Conservation (phyloP, 2,329 filamentous ascomycete genomes). For the Fusarium tjaetaba region DNA sequence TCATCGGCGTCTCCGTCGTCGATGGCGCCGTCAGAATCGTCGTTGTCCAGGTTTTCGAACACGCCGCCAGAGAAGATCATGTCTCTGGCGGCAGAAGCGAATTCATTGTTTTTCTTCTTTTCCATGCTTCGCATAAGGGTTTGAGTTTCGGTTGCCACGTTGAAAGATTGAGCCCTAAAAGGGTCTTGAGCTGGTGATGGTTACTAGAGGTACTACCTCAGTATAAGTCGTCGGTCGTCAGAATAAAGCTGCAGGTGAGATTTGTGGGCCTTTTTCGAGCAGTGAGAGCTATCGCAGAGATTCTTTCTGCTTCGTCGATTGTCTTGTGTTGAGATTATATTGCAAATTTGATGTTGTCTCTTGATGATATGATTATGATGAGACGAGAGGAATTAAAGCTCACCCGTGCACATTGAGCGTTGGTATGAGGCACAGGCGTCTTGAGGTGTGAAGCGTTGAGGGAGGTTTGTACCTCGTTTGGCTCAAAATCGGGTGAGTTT, state of each 20-base stretch:
- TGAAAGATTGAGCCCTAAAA: neutral
- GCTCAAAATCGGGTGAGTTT: slow-evolving; percentile 4
- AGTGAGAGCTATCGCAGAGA: slow-evolving; percentile 2
- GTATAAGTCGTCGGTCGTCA: slow-evolving; percentile 10
- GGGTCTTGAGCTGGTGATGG: neutral
- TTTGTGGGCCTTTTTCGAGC: slow-evolving; percentile 19
- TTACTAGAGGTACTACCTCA: slow-evolving; percentile 23
- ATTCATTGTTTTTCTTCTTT: slow-evolving; percentile 41
- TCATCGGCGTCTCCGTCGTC: slow-evolving; percentile 55
- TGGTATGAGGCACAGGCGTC: neutral
- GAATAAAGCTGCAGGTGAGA: slow-evolving; percentile 12
- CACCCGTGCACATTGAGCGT: slow-evolving; percentile 16
- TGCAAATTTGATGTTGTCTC: slow-evolving; percentile 1
- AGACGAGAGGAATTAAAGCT: slow-evolving; percentile 20
- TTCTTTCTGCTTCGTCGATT: slow-evolving; percentile 2
- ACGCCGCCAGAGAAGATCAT: slow-evolving; percentile 41
- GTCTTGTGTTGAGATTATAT: slow-evolving; percentile 5
- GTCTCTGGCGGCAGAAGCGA: slow-evolving; percentile 42
- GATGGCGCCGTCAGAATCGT: slow-evolving; percentile 47
- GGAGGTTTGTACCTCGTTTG: slow-evolving; percentile 1
- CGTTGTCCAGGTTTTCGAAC: slow-evolving; percentile 16
- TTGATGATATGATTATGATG: slow-evolving; percentile 33
- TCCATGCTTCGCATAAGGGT: slow-evolving; percentile 22
- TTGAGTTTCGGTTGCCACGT: neutral
- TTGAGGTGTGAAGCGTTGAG: slow-evolving; percentile 1